Percentiles rank a stretch among this genome's conserved stretches.
Evolutionary conservation across 495 filamentous ascomycete genomes (phyloP).

Genomic region (Arthonia radiata): DNA sequence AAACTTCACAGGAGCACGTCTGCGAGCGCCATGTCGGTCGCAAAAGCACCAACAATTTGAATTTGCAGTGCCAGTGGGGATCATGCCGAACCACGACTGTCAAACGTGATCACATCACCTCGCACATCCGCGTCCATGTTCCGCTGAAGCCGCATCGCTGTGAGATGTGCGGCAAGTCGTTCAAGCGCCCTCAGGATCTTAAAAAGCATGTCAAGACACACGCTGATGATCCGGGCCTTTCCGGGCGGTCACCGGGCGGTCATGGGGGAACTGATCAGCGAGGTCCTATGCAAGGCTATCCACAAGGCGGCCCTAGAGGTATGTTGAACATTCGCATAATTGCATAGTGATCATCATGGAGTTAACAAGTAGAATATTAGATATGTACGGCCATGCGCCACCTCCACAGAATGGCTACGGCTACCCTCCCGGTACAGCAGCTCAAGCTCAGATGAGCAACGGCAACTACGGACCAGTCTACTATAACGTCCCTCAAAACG

Average conservation of each 20-base stretch:
- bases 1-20: slow-evolving; percentile 56
- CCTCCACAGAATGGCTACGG: too few relatives aligned
- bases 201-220: slow-evolving; percentile 99
- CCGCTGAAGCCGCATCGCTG: slow-evolving; percentile 97
- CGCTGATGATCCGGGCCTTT: slow-evolving; percentile 82
- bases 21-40: slow-evolving; percentile 96
- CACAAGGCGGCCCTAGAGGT: too few relatives aligned
- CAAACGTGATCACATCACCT: slow-evolving; percentile 98
- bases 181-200: slow-evolving; percentile 96
- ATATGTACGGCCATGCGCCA: too few relatives aligned
- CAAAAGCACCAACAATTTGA: slow-evolving; percentile 97
- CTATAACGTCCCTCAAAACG: slow-evolving; percentile 34
- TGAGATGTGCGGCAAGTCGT: slow-evolving; percentile 93
- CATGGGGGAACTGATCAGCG: too few relatives aligned
- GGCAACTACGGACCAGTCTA: slow-evolving; percentile 54
- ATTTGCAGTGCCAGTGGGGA: slow-evolving; percentile 92
- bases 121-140: slow-evolving; percentile 94
- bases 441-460: too few relatives aligned
- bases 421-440: too few relatives aligned
- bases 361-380: too few relatives aligned
- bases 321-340: too few relatives aligned
- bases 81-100: slow-evolving; percentile 88
- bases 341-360: too few relatives aligned
- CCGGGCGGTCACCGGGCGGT: too few relatives aligned
- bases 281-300: too few relatives aligned